Percentiles rank a stretch among this genome's conserved stretches.
Conservation (phyloP, 176 grass and related monocot genomes). For the Raddia guianensis region DNA sequence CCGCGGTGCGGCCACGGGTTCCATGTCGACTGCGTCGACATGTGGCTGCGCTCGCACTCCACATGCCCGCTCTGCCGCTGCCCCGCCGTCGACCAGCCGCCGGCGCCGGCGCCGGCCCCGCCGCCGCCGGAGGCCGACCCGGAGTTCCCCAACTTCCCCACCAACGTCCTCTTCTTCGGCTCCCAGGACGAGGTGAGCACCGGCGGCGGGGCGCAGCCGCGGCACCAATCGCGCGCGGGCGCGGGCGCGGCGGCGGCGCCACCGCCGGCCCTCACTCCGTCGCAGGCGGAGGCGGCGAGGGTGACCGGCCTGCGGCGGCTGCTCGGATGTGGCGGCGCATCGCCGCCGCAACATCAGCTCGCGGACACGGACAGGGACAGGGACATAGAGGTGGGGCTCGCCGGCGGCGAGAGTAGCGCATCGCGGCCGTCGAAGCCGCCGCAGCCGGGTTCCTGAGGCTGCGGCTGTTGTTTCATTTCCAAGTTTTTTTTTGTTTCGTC, state of each 20-base stretch:
- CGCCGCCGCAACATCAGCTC: conserved; percentile 20
- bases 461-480: background rate
- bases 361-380: background rate
- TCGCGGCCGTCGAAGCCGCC: conserved; percentile 40
- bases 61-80: conserved; percentile 88
- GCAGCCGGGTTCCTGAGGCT: conserved; percentile 16
- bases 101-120: background rate
- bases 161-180: conserved; percentile 79
- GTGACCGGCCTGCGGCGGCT: conserved; percentile 47
- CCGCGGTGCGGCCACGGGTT: conserved; percentile 77
- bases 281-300: conserved; percentile 27
- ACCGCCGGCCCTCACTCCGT: background rate
- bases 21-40: conserved; percentile 81
- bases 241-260: background rate
- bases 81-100: conserved; percentile 63
- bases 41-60: conserved; percentile 81
- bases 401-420: conserved; percentile 36
- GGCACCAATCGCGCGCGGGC: background rate
- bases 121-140: conserved; percentile 52
- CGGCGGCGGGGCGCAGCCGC: conserved; percentile 27
- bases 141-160: conserved; percentile 65
- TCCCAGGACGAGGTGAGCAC: conserved; percentile 78
- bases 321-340: conserved; percentile 49
- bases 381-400: conserved; percentile 60
- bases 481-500: conserved; percentile 19